Base-by-base conservation (phyloP, 2,329 filamentous ascomycete species). In the Aspergillus pseudoglaucus region DNA sequence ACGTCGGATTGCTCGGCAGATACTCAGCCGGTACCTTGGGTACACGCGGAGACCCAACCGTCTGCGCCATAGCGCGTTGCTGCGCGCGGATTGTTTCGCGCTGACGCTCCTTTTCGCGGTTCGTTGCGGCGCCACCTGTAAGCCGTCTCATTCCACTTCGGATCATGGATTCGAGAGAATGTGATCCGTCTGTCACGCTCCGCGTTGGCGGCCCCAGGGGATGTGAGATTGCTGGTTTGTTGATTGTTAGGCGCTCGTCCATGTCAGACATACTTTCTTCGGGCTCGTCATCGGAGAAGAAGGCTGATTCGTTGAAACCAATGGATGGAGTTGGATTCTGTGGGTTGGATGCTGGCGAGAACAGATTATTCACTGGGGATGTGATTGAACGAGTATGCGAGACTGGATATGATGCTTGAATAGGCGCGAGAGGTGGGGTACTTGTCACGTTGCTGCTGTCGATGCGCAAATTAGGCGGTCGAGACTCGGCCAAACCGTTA, bases 321-420 rank as follows among this genome's bases (percentile, higher is more conserved):
- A 59, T 52, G 2, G 55, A 53, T 66, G 52, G 82, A 75, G 57
- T 80, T 77, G 6, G 76, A 77, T 5, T 76, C 69, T 9, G 81
- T 74, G 5, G 78, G 74, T 6, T 81, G 81, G 42, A 56, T 49
- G 46, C 68, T 23, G 65, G 69, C 23, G 70, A 67, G 44, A 69
- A 67, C 39, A 74, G 67, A 48, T 76, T 72, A 51, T 79, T 79
- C 12, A 75, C 76, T 1, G 91, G 90, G 0, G 88, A 94, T 0
- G 91, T 96, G 45, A 95, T 80, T 10, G 89, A 94, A 15, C 91
- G 83, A 5, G 82, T 79, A 63, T 95, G 90, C 17, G 95, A 73
- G 2, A 79, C 80, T 0, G 88, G 87, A 4, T 89, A 76, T 6
- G 69, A 67, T 9, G 71, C 63, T 45, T 61, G 63, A 14, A 50